These are phyloP conservation scores for Orbilia blumenaviensis DNA, from an alignment of 2,329 filamentous ascomycete genomes.

Conservation along the genomic window DNA sequence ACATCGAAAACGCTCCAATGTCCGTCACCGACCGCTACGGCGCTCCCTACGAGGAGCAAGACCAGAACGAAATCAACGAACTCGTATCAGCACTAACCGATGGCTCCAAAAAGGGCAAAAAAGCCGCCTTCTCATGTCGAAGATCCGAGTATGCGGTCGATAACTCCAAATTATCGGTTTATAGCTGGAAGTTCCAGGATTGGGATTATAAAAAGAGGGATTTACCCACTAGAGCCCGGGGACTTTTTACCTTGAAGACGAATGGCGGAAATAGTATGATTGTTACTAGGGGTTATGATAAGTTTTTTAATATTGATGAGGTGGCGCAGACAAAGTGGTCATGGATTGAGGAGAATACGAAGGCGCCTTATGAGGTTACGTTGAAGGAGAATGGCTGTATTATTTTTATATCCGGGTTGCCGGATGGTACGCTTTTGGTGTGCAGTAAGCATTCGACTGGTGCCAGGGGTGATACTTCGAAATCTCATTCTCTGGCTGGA, in stretches of 20 bases:
- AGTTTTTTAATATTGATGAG: conserved; percentile 96
- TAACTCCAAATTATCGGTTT: conserved; percentile 73
- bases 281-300: conserved; percentile 90
- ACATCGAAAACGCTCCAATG: conserved; percentile 64
- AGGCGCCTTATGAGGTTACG: conserved; percentile 91
- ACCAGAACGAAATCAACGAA: conserved; percentile 72
- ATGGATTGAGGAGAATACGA: conserved; percentile 77
- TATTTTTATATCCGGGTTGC: conserved; percentile 92
- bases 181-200: conserved; percentile 93
- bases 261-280: conserved; percentile 75
- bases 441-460: conserved; percentile 99
- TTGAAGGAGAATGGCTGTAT: conserved; percentile 99
- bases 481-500: conserved; percentile 85
- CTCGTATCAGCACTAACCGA: conserved; percentile 73
- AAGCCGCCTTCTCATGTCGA: conserved; percentile 75
- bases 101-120: conserved; percentile 60
- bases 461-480: conserved; percentile 72
- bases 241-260: conserved; percentile 85
- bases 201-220: conserved; percentile 92
- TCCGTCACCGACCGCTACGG: conserved; percentile 68
- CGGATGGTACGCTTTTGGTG: conserved; percentile 89
- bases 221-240: conserved; percentile 90
- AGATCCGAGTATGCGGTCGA: conserved; percentile 79
- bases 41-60: conserved; percentile 66
- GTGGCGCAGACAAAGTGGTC: conserved; percentile 82